Evolutionary conservation across 2,329 filamentous ascomycete genomes (phyloP).

Genomic region (Beauveria scarabaeidicola): DNA sequence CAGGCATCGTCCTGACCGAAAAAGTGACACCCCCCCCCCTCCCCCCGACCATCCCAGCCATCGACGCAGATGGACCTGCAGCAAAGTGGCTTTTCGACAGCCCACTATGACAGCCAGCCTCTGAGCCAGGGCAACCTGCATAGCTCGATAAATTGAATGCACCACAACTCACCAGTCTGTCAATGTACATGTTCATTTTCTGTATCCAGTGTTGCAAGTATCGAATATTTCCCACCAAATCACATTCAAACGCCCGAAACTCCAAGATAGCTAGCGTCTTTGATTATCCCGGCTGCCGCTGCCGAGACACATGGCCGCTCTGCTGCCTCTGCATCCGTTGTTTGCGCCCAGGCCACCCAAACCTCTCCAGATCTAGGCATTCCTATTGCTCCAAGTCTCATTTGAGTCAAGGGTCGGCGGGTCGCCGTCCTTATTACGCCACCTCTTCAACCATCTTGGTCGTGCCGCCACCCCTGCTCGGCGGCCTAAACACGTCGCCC

Average conservation of each 20-base stretch:
- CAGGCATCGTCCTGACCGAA: too few relatives aligned
- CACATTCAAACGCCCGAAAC: neutral
- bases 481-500: conserved; percentile 45
- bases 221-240: neutral
- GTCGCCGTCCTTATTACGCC: conserved; percentile 20
- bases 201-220: neutral
- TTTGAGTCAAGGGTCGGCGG: too few relatives aligned
- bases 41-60: neutral
- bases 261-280: neutral
- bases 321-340: neutral
- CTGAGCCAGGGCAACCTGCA: neutral
- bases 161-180: too few relatives aligned
- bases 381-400: too few relatives aligned
- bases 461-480: conserved; percentile 20
- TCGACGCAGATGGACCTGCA: neutral
- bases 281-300: neutral
- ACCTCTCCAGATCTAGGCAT: neutral
- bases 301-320: neutral
- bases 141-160: neutral
- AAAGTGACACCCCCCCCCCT: too few relatives aligned
- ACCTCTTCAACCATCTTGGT: conserved; percentile 50
- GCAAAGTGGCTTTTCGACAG: neutral
- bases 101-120: neutral
- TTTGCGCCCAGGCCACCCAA: neutral
- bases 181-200: neutral